Percentiles rank a stretch among this genome's conserved stretches.
Evolutionary conservation across 176 grass and related monocot species (phyloP).

Genomic region (sorghum (Sorghum bicolor)): Sorghum_bicolor_NCBIv3 NC_012872.2:7117501-7118000

Average conservation of each 20-base stretch:
- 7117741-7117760: not conserved
- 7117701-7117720: slow-evolving; percentile 6
- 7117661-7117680: slow-evolving; percentile 16
- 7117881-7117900: not conserved
- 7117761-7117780: slow-evolving; percentile 30
- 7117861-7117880: not conserved
- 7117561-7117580: not conserved
- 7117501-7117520: too few relatives aligned
- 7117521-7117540: too few relatives aligned
- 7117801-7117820: not conserved
- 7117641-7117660: not conserved
- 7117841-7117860: slow-evolving; percentile 7
- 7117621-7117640: not conserved
- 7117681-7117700: slow-evolving; percentile 1
- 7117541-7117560: not conserved
- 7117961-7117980: not conserved
- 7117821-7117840: not conserved
- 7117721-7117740: slow-evolving; percentile 5
- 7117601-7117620: not conserved
- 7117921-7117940: not conserved
- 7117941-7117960: not conserved
- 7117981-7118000: not conserved
- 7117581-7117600: not conserved
- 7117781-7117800: not conserved
- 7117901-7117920: slow-evolving; percentile 41